These are phyloP conservation scores for Dactylonectria estremocensis DNA, from an alignment of 2,329 filamentous ascomycete genomes.

Conservation along the genomic window DNA sequence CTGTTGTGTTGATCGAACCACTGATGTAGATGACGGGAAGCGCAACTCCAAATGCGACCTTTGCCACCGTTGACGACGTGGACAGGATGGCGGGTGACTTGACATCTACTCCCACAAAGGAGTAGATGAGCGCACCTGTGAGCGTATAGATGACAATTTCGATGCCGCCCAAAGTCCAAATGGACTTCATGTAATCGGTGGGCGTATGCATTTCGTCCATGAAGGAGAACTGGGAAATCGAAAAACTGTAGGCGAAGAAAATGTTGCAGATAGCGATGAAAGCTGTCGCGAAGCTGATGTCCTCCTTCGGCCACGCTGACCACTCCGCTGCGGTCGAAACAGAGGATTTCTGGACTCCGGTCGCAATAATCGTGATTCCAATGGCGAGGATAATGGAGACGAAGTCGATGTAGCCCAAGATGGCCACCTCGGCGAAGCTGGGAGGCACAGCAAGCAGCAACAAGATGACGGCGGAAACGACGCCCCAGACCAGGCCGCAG, in stretches of 20 bases:
- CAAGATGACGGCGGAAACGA: slow-evolving; percentile 56
- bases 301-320: slow-evolving; percentile 55
- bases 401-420: slow-evolving; percentile 49
- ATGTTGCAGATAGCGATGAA: slow-evolving; percentile 75
- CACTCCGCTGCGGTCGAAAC: slow-evolving; percentile 41
- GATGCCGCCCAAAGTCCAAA: slow-evolving; percentile 69
- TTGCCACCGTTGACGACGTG: slow-evolving; percentile 67
- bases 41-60: slow-evolving; percentile 76
- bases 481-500: slow-evolving; percentile 56
- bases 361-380: slow-evolving; percentile 73
- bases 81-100: slow-evolving; percentile 75
- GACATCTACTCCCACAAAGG: slow-evolving; percentile 73
- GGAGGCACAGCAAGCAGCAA: slow-evolving; percentile 57
- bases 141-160: slow-evolving; percentile 74
- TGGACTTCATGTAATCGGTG: slow-evolving; percentile 60
- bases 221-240: slow-evolving; percentile 60
- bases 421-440: slow-evolving; percentile 57
- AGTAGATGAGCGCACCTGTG: slow-evolving; percentile 75
- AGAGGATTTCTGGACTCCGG: slow-evolving; percentile 60
- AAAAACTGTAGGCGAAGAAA: slow-evolving; percentile 73
- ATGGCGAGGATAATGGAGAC: slow-evolving; percentile 64
- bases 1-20: slow-evolving; percentile 71
- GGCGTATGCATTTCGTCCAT: slow-evolving; percentile 63
- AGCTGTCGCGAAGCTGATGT: slow-evolving; percentile 62
- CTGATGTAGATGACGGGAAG: slow-evolving; percentile 78